These are phyloP conservation scores for Rubia peregrina DNA, from an alignment of 305 asterid genomes.

Conservation along the genomic window DNA sequence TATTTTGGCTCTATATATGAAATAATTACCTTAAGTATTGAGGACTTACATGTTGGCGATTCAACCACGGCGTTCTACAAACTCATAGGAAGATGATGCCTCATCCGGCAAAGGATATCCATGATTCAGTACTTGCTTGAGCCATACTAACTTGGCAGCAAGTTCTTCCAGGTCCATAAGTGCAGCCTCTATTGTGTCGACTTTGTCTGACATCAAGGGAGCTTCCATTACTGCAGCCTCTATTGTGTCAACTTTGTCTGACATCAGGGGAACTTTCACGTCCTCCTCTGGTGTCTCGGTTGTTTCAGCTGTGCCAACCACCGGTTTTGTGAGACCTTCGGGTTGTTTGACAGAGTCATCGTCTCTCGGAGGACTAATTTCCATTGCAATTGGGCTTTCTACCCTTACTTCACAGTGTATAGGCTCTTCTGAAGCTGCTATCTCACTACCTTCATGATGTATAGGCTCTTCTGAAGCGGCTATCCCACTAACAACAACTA, in stretches of 20 bases:
- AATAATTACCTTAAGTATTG: not conserved
- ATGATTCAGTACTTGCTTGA: slow-evolving; percentile 25
- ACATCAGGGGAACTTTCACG: too few relatives aligned
- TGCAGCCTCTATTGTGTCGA: slow-evolving; percentile 39
- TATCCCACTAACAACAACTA: slow-evolving; percentile 6
- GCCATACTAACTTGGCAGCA: slow-evolving; percentile 48
- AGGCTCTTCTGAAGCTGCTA: slow-evolving; percentile 4
- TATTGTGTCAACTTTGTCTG: too few relatives aligned
- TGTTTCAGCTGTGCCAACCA: slow-evolving; percentile 5
- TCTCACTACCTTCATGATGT: not conserved
- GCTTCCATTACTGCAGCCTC: not conserved
- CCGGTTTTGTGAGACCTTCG: slow-evolving; percentile 13
- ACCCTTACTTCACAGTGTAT: not conserved
- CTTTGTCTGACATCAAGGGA: slow-evolving; percentile 21
- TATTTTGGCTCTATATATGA: not conserved
- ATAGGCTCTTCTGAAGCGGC: slow-evolving; percentile 1
- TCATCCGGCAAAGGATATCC: slow-evolving; percentile 32
- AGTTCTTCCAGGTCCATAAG: slow-evolving; percentile 51
- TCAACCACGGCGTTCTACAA: slow-evolving; percentile 22
- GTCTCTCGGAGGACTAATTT: slow-evolving; percentile 22
- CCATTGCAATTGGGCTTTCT: too few relatives aligned
- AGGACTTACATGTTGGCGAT: slow-evolving; percentile 7
- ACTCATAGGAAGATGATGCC: slow-evolving; percentile 19
- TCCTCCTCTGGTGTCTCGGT: not conserved
- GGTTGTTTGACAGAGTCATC: slow-evolving; percentile 3